Percentiles rank a stretch among this genome's conserved stretches.
Evolutionary conservation across 352 stramenopile species (phyloP).

Genomic region (Globisporangium abappressorium): DNA sequence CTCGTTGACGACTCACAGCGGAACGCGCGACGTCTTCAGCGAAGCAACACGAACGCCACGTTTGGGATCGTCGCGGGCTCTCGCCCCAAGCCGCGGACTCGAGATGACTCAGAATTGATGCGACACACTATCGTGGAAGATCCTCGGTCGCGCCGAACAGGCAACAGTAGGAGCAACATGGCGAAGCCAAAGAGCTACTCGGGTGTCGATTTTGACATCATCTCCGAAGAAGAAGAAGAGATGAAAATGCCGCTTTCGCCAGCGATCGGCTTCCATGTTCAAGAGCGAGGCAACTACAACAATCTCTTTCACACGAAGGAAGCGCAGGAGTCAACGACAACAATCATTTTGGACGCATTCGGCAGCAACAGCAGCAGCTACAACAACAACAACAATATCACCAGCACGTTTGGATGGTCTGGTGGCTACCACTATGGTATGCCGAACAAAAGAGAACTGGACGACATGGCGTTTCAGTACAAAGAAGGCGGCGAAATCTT

Average conservation of each 20-base stretch:
- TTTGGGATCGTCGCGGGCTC: constrained; percentile 13
- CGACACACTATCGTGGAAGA: constrained; percentile 17
- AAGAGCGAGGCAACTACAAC: neutral
- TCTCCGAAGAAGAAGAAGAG: neutral
- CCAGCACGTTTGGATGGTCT: neutral
- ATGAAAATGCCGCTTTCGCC: constrained; percentile 8
- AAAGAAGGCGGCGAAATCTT: constrained; percentile 41
- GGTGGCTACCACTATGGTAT: neutral
- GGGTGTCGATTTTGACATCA: constrained; percentile 7
- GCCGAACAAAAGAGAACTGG: constrained; percentile 30
- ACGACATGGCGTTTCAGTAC: constrained; percentile 37
- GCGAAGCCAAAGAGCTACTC: constrained; percentile 11
- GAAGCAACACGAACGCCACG: constrained; percentile 17
- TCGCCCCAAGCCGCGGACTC: constrained; percentile 22
- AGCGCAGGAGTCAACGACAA: neutral
- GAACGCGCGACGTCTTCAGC: constrained; percentile 9
- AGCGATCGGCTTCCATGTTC: neutral
- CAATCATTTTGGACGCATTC: neutral
- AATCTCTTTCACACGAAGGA: neutral
- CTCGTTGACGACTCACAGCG: neutral
- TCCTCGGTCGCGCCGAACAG: neutral
- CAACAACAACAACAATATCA: neutral
- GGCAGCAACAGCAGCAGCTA: neutral
- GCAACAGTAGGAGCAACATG: neutral
- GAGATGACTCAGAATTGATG: constrained; percentile 42